These are phyloP conservation scores for Verbena officinalis DNA, from an alignment of 257 asterid species.

Conservation along the genomic window DNA sequence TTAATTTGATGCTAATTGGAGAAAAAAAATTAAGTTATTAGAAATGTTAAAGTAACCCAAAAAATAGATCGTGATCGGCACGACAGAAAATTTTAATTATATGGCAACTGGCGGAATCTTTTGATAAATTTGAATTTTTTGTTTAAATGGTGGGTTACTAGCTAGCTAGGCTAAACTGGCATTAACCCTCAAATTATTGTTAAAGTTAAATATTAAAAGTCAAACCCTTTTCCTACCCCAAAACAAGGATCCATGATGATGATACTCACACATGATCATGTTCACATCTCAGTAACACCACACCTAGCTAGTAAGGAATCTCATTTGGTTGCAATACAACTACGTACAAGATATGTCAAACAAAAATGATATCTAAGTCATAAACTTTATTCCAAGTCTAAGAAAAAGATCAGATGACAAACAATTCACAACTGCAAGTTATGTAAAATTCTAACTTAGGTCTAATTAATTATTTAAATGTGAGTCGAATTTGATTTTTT, in stretches of 20 bases:
- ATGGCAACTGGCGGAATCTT: too few relatives aligned
- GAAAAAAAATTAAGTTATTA: too few relatives aligned
- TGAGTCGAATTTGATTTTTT: too few relatives aligned
- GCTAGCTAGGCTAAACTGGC: constrained; percentile 23
- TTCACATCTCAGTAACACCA: constrained; percentile 7
- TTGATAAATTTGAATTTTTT: constrained; percentile 26
- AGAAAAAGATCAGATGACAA: too few relatives aligned
- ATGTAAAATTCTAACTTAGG: too few relatives aligned
- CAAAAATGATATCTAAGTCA: too few relatives aligned
- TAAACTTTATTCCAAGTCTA: too few relatives aligned
- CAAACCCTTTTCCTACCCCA: constrained; percentile 29
- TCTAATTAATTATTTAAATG: too few relatives aligned
- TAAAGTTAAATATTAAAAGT: constrained; percentile 20
- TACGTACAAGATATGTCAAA: too few relatives aligned
- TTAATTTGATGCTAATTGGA: too few relatives aligned
- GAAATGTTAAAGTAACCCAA: constrained; percentile 6
- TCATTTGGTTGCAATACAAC: too few relatives aligned
- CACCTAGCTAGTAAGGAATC: constrained; percentile 20
- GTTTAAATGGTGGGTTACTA: constrained; percentile 29
- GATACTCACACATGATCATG: constrained; percentile 34
- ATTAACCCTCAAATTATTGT: constrained; percentile 13
- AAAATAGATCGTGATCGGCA: constrained; percentile 18
- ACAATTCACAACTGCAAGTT: too few relatives aligned
- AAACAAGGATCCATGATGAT: constrained; percentile 22
- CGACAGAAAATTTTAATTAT: constrained; percentile 18